Evolutionary conservation across 192 early-diverging fungal species (phyloP), one percentile per base, ranked within the genome.

Genomic region (Mortierella claussenii): DNA sequence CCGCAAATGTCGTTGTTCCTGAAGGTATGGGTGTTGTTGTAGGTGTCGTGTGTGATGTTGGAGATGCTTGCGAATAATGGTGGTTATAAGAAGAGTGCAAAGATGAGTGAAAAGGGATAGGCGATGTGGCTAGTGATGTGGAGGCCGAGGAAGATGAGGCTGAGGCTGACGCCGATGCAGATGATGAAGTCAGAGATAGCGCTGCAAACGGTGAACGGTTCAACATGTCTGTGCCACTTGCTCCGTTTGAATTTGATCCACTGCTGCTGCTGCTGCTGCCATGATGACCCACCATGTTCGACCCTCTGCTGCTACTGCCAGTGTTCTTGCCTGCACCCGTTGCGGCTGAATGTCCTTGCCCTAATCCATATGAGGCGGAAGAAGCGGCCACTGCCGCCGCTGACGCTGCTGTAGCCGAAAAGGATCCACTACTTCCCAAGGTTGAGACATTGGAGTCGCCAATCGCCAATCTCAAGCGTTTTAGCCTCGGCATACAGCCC

Each of bases 401-500:
- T 6, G 52, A 55, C 23, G 42, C 43, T 34, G 37, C 11, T 4
- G 63, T 33, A 24, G 55, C 28, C 2, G 57, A 40, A 40, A 40
- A 13, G 13, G 37, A 10, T 40, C 37, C 37, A 13, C 37, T 13
- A 13, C 37, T 13, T 40, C 8, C 37, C 13, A 13, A 40, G 8
- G 37, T 55, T 15, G 59, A 55, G 4, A 23, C 30, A 2, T 52
- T 57, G n/a, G 73, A 55, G 46, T 76, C 65, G 10, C 64, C 64
- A 52, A 76, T 65, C 26, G 73, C 73, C 0, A 76, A 33, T 18
- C 73, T 55, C 28, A 76, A 21, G 33, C 67, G 73, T 31, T 66
- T 76, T 21, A 76, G 26, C 20, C 46, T 49, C 11, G 73, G 73
- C 73, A 76, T 76, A 36, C 64, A 76, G 13, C 73, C 73, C 45